These are phyloP conservation scores for Aphanomyces invadans DNA, from an alignment of 352 stramenopile species.

Conservation along the genomic window DNA sequence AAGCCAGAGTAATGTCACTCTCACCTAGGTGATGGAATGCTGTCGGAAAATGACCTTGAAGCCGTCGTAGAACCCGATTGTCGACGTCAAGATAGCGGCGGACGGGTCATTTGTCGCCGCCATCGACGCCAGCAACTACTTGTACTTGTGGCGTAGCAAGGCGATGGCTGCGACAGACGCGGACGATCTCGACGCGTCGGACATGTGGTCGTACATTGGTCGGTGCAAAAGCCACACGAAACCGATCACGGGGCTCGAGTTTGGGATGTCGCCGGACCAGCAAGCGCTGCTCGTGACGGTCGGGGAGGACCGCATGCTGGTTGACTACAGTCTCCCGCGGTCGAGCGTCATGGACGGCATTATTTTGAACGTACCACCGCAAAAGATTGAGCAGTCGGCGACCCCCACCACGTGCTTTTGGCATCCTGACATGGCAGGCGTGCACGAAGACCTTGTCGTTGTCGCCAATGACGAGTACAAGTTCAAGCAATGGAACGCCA, in stretches of 20 bases:
- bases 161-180: slow-evolving; percentile 23
- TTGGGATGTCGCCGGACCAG: slow-evolving; percentile 61
- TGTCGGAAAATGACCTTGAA: too few species aligned
- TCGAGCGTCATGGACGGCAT: slow-evolving; percentile 84
- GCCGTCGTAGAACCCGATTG: slow-evolving; percentile 37
- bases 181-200: background rate
- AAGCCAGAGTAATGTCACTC: slow-evolving; percentile 40
- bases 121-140: slow-evolving; percentile 58
- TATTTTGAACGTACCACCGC: slow-evolving; percentile 55
- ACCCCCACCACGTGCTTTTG: slow-evolving; percentile 85
- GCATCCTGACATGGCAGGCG: slow-evolving; percentile 68
- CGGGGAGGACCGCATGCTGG: slow-evolving; percentile 75
- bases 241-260: slow-evolving; percentile 84
- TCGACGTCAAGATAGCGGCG: slow-evolving; percentile 60
- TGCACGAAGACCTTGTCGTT: slow-evolving; percentile 85
- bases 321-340: slow-evolving; percentile 82
- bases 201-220: slow-evolving; percentile 81
- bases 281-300: slow-evolving; percentile 79
- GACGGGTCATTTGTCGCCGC: slow-evolving; percentile 71
- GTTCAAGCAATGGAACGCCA: slow-evolving; percentile 88
- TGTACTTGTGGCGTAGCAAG: slow-evolving; percentile 72
- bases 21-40: too few species aligned
- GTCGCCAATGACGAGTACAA: slow-evolving; percentile 91
- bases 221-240: slow-evolving; percentile 66
- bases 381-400: slow-evolving; percentile 76